Percentiles rank a stretch among this genome's conserved stretches.
phyloP scores from a whole-genome alignment of 2,329 filamentous ascomycete species.

The Fusarium anguioides region DNA sequence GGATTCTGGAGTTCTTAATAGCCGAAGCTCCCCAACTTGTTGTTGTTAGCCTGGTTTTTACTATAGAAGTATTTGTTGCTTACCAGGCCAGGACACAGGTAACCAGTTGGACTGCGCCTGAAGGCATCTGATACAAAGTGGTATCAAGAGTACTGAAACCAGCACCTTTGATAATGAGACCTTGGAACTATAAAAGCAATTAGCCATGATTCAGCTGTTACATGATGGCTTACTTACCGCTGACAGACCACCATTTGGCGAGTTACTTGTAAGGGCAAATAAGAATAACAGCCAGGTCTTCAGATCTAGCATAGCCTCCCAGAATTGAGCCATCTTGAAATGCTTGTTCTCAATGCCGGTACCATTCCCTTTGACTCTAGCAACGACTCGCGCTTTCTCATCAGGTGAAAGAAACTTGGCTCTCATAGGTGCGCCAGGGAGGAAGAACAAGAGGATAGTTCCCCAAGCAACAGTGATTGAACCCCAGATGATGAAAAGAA shows the following conservation, averaged over 20 bases:
- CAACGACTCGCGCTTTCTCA: conserved; percentile 61
- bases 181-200: conserved; percentile 30
- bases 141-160: conserved; percentile 35
- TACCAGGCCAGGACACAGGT: conserved; percentile 33
- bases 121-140: conserved; percentile 34
- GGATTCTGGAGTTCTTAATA: conserved; percentile 19
- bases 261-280: conserved; percentile 61
- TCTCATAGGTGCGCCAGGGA: conserved; percentile 64
- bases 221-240: conserved; percentile 1
- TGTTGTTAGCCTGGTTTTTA: neutral
- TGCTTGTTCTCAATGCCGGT: conserved; percentile 64
- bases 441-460: conserved; percentile 62
- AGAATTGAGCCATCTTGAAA: conserved; percentile 59
- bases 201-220: conserved; percentile 5
- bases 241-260: conserved; percentile 63
- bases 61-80: neutral
- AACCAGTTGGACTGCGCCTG: conserved; percentile 28
- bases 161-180: conserved; percentile 40
- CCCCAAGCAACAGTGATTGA: conserved; percentile 58
- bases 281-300: conserved; percentile 71
- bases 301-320: conserved; percentile 61
- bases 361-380: conserved; percentile 61
- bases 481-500: conserved; percentile 38
- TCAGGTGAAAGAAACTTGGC: conserved; percentile 59
- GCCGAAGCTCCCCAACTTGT: conserved; percentile 15